Percentiles rank a stretch among this genome's conserved stretches.
Evolutionary conservation across 495 filamentous ascomycete species (phyloP).

Genomic region (Daldinia loculata): DNA sequence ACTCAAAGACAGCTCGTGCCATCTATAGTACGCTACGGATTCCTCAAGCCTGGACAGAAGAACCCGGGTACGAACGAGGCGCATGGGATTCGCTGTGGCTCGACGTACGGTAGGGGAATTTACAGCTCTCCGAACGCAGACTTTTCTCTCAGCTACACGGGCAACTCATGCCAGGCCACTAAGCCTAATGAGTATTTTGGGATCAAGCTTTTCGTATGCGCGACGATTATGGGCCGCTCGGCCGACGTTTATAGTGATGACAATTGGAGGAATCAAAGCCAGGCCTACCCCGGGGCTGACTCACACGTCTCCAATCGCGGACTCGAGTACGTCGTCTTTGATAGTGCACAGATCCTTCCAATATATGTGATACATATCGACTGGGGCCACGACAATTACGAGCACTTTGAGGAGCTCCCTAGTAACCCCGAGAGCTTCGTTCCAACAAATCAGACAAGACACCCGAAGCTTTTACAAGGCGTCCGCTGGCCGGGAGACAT

Average conservation of each 20-base stretch:
- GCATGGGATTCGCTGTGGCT: constrained; percentile 46
- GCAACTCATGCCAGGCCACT: constrained; percentile 17
- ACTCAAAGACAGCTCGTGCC: constrained; percentile 48
- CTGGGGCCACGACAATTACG: constrained; percentile 38
- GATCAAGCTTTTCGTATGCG: constrained; percentile 52
- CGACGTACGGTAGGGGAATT: constrained; percentile 51
- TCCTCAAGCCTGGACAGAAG: constrained; percentile 48
- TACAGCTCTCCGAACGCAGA: constrained; percentile 48
- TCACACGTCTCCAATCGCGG: constrained; percentile 46
- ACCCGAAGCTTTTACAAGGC: constrained; percentile 20
- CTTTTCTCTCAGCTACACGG: constrained; percentile 49
- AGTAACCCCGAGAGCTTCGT: constrained; percentile 14
- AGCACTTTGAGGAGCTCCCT: constrained; percentile 28
- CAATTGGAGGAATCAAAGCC: constrained; percentile 30
- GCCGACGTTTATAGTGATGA: constrained; percentile 36
- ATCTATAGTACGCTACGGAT: constrained; percentile 55
- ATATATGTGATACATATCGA: constrained; percentile 56
- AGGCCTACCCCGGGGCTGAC: constrained; percentile 41
- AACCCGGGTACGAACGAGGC: constrained; percentile 33
- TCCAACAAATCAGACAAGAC: constrained; percentile 17
- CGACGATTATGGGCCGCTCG: constrained; percentile 50
- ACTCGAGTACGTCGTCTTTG: constrained; percentile 55
- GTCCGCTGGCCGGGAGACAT: constrained; percentile 41
- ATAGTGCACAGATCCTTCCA: constrained; percentile 50
- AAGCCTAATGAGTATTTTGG: constrained; percentile 44